phyloP scores from a whole-genome alignment of 2,329 filamentous ascomycete species.

The Alternaria sp. region DNA sequence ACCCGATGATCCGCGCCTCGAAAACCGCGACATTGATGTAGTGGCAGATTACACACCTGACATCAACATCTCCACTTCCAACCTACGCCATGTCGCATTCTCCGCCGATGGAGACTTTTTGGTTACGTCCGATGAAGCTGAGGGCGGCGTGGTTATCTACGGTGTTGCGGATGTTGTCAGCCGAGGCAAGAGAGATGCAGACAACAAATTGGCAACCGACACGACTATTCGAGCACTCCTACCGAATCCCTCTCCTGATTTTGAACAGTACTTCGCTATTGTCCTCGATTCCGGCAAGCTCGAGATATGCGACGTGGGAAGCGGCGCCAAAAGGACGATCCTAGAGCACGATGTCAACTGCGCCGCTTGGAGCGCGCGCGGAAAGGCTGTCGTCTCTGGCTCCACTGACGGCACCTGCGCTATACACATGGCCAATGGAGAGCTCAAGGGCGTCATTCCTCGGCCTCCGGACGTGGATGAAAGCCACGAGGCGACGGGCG shows the following conservation, averaged over 20 bases:
- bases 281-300: slow-evolving; percentile 83
- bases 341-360: slow-evolving; percentile 81
- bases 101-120: slow-evolving; percentile 88
- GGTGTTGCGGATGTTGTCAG: slow-evolving; percentile 73
- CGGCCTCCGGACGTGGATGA: slow-evolving; percentile 72
- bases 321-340: slow-evolving; percentile 62
- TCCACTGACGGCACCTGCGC: slow-evolving; percentile 79
- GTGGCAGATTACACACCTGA: slow-evolving; percentile 76
- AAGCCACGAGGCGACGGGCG: slow-evolving; percentile 73
- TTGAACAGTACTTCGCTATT: slow-evolving; percentile 78
- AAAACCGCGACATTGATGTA: slow-evolving; percentile 64
- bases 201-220: slow-evolving; percentile 79
- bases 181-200: slow-evolving; percentile 69
- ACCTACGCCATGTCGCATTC: slow-evolving; percentile 88
- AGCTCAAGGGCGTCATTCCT: slow-evolving; percentile 79
- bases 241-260: slow-evolving; percentile 80
- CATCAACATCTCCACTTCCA: slow-evolving; percentile 74
- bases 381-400: slow-evolving; percentile 91
- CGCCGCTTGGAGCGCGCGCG: slow-evolving; percentile 88
- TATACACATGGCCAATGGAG: slow-evolving; percentile 85
- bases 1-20: slow-evolving; percentile 13
- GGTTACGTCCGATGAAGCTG: slow-evolving; percentile 80
- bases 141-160: slow-evolving; percentile 81
- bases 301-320: slow-evolving; percentile 78
- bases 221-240: slow-evolving; percentile 75